These are phyloP conservation scores for Paramecium caudatum DNA, from an alignment of 73 alveolate species.

Conservation along the genomic window DNA sequence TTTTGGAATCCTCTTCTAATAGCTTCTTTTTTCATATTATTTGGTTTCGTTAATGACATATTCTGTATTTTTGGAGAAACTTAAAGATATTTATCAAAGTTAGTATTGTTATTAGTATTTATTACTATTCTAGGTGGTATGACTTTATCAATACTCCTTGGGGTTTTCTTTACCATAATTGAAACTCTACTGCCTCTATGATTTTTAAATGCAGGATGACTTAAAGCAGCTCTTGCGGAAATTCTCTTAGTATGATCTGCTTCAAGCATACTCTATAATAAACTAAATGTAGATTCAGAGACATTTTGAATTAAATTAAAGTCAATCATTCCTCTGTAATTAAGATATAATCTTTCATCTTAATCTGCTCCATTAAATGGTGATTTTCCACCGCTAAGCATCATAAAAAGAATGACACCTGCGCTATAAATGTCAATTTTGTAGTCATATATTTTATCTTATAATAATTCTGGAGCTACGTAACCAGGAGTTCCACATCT, in stretches of 20 bases:
- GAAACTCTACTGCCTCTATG: neutral
- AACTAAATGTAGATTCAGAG: conserved; percentile 13
- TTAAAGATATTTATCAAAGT: conserved; percentile 24
- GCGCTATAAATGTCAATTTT: conserved; percentile 84
- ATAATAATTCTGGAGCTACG: conserved; percentile 89
- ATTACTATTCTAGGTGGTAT: neutral
- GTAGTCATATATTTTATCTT: conserved; percentile 80
- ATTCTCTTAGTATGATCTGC: neutral
- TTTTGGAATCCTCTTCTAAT: conserved; percentile 30
- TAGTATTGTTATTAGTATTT: conserved; percentile 35
- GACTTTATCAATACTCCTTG: conserved; percentile 4
- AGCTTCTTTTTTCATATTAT: conserved; percentile 31
- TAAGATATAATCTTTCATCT: neutral
- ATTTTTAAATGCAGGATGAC: conserved; percentile 7
- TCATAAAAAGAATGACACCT: conserved; percentile 84
- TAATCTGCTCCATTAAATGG: conserved; percentile 77
- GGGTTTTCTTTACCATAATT: neutral
- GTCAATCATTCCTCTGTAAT: neutral
- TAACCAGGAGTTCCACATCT: conserved; percentile 91
- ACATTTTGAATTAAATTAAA: neutral
- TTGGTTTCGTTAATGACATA: neutral
- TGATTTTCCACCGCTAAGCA: conserved; percentile 84
- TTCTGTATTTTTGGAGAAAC: conserved; percentile 10
- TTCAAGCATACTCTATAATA: conserved; percentile 23
- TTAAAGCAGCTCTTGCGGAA: conserved; percentile 45